Conservation (phyloP, 495 filamentous ascomycete species). For the Podospora comata region DNA sequence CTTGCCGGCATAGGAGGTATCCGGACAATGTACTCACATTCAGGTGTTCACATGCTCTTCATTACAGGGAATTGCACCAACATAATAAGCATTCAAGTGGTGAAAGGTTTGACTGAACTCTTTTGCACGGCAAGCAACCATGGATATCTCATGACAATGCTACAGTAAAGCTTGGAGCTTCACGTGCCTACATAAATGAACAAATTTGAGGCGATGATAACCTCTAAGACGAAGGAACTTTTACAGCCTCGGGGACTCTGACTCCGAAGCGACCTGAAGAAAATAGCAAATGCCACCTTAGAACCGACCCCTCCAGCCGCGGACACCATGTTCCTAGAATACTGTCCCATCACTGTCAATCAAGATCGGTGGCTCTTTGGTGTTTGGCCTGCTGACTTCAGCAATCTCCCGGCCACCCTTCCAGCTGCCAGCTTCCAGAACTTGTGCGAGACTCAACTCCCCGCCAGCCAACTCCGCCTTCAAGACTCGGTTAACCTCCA, state of each 20-base stretch:
- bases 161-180: not conserved
- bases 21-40: no score
- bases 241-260: not conserved
- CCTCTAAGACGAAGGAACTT: not conserved
- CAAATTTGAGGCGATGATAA: not conserved
- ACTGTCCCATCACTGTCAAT: slow-evolving; percentile 96
- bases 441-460: slow-evolving; percentile 67
- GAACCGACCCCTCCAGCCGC: not conserved
- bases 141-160: not conserved
- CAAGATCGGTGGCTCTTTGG: slow-evolving; percentile 94
- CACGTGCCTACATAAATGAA: not conserved
- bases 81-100: not conserved
- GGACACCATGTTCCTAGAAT: slow-evolving; percentile 51
- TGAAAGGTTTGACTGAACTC: not conserved
- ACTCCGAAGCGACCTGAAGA: not conserved
- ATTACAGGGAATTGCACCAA: not conserved
- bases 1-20: not conserved
- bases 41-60: not conserved
- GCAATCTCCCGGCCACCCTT: slow-evolving; percentile 97
- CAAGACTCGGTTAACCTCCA: slow-evolving; percentile 64
- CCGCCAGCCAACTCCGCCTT: slow-evolving; percentile 50
- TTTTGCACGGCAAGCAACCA: not conserved
- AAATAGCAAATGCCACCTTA: not conserved
- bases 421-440: slow-evolving; percentile 89
- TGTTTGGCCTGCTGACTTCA: slow-evolving; percentile 92